Evolutionary conservation across 805 yeast species (phyloP), one percentile per base, ranked within the genome.

Genomic region (Kodamaea kaohsiungensis): DNA sequence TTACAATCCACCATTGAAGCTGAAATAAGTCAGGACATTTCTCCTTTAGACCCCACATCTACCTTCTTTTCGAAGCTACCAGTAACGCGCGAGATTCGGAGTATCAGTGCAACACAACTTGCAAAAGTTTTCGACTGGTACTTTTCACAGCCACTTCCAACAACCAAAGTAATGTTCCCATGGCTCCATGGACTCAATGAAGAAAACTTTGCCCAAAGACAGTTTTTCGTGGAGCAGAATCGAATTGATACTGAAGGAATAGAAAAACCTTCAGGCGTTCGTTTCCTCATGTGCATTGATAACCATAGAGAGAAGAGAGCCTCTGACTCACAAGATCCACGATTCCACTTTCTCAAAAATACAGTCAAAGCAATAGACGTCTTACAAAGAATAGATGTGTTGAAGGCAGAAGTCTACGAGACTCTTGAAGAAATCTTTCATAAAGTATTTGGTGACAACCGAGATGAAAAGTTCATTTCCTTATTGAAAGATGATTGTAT

Each of bases 101-200:
- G 22, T 17, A 42, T 52, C 35, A 42, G 59, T 13, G 33, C 51
- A 7, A 42, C 43, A 8, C 49, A 63, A 50, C 48, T 56, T 52
- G 50, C 38, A 10, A 61, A 63, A 0, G 65, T 74, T 0, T 73
- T 75, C 54, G 51, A 56, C 16, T 72, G 76, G 73, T 76, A 76
- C 59, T 76, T 76, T 58, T 67, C 70, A 59, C 61, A 61, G 16
- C 69, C 71, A 0, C 64, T 76, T 3, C 96, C 97, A 0, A 81
- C 81, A 2, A 86, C 92, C 16, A 80, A 77, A 19, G 64, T 64
- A 9, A 82, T 92, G 79, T 92, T 91, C 62, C 98, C 98, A 0
- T 91, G 97, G 97, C 75, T 90, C 22, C 97, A 92, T 66, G 95
- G 96, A 0, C 74, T 88, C 45, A 84, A 86, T 57, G 76, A 75